Base-by-base conservation (phyloP, 305 asterid species). In the Plantago lanceolata region DNA sequence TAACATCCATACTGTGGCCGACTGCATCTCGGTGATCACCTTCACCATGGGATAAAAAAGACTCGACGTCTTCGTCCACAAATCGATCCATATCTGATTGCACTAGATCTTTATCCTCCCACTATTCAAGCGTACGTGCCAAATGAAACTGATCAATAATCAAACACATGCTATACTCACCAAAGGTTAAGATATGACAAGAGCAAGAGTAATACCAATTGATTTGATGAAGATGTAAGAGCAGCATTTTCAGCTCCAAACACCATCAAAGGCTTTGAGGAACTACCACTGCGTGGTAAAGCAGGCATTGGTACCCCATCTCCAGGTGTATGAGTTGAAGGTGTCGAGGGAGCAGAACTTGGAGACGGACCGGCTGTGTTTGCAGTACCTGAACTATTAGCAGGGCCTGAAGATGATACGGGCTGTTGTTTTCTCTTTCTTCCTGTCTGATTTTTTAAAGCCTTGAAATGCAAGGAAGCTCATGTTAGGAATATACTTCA, bases 301-400 rank as follows among this genome's bases (percentile, higher is more conserved):
- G 88, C 82, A 69, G 97, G 87, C 87, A 87, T 81, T 40, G 97
- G 80, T 75, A 90, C 88, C 62, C 8, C 40, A 33, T 90, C 97
- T 64, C 96, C 96, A 21, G 97, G 95, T 6, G 99, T 94, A 71
- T 94, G 99, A 52, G 97, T 88, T 17, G 99, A 94, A 31, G 99
- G 99, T 11, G 99, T 94, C 18, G 99, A 90, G 63, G 99, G 97
- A 49, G 95, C 97, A 17, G 99, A 94, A 82, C 97, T 86, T 61
- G 99, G 97, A 64, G 99, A 94, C 18, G 99, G 99, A 53, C 97
- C 99, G 16, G 96, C 93, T 0, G 99, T 94, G 81, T 94, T 94
- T 48, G 96, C 97, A 63, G 99, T 94, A 54, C 99, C 99, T 0
- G 99, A 81, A 80, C 99, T 94, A 75, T 94, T 94, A 26, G 97